Base-by-base conservation (phyloP, 164 flowering plant genomes). In the Kalanchoe fedtschenkoi region DNA sequence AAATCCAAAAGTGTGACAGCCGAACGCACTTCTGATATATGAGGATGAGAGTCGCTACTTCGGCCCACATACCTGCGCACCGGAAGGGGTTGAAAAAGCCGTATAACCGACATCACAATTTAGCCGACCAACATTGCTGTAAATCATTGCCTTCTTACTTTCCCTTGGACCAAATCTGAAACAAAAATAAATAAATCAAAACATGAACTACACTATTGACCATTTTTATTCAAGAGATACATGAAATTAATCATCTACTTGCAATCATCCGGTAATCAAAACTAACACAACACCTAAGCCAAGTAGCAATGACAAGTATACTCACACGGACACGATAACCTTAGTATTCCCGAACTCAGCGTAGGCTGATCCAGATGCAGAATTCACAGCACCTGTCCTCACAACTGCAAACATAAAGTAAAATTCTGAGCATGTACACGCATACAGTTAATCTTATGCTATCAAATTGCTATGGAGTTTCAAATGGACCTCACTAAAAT, bases 291-390 rank as follows among this genome's bases (percentile, higher is more conserved):
- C 9, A 8, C 21, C 17, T 4, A 54, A 37, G 24, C 7, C 1
- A 37, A 5, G 6, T 39, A 11, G 24, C 2, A n/a, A 57, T 13
- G 2, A 65, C 7, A 53, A 24, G 8, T 34, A 58, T 37, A 81
- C 98, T 88, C 75, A 93, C 97, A 93, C 91, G 0, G 99, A 93
- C 34, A 93, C 99, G 37, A 93, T 90, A 61, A 93, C 99, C 73
- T 88, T 90, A 38, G 96, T 93, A 66, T 80, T 84, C 42, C 97
- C 97, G 61, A 93, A 84, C 68, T 90, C 99, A 0, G 88, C 97
- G 73, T 85, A 90, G 69, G 99, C 96, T 68, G 99, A 93, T 65
- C 97, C 99, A 65, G 96, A 73, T 46, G 99, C 95, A 37, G 97
- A 71, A 76, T 73, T 90, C 58, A 88, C 97, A 13, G 88, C 95